Percentiles rank a stretch among this genome's conserved stretches.
phyloP scores from a whole-genome alignment of 2,329 filamentous ascomycete species.

The Septoria petroselini region DNA sequence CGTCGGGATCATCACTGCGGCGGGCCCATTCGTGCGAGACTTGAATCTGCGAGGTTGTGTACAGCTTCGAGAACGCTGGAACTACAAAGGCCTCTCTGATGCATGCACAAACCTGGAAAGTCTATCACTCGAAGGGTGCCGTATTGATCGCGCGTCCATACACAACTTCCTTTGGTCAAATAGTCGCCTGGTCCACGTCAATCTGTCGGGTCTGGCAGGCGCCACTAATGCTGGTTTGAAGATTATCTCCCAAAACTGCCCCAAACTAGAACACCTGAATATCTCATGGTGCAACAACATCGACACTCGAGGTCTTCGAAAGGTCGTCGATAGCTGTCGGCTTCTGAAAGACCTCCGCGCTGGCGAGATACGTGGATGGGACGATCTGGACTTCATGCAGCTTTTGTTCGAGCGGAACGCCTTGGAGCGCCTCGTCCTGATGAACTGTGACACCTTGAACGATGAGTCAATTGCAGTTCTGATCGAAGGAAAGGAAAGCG shows the following conservation, averaged over 20 bases:
- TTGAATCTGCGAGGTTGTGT: conserved; percentile 89
- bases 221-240: conserved; percentile 83
- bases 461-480: conserved; percentile 72
- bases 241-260: conserved; percentile 77
- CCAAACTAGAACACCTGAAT: conserved; percentile 77
- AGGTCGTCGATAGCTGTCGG: conserved; percentile 69
- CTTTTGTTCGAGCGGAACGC: conserved; percentile 76
- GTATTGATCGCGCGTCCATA: conserved; percentile 74
- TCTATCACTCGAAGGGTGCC: conserved; percentile 84
- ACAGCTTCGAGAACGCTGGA: conserved; percentile 79
- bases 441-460: conserved; percentile 72
- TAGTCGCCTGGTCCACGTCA: conserved; percentile 73
- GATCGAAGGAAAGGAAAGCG: conserved; percentile 70
- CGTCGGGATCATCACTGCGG: conserved; percentile 76
- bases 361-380: conserved; percentile 76
- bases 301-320: conserved; percentile 70
- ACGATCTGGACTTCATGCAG: conserved; percentile 67
- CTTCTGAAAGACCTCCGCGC: conserved; percentile 75
- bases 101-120: conserved; percentile 83
- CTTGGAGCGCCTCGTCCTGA: conserved; percentile 77
- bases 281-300: conserved; percentile 91
- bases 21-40: conserved; percentile 85
- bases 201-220: conserved; percentile 75
- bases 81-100: conserved; percentile 71
- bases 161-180: conserved; percentile 79